Evolutionary conservation across 768 basidiomycete genomes (phyloP).

Genomic region (Ramaria rubella): DNA sequence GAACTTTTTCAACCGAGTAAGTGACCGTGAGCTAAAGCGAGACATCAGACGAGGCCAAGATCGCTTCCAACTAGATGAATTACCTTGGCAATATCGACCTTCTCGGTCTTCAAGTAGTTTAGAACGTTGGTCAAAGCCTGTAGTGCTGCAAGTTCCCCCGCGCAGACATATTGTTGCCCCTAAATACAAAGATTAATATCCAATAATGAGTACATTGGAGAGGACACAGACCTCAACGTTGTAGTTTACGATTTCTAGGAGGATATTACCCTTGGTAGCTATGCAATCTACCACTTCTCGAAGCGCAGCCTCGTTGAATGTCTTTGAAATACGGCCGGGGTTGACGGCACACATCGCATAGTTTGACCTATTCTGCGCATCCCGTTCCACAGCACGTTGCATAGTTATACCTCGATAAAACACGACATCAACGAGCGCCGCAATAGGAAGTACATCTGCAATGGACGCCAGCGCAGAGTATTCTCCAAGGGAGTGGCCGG

Average conservation of each 20-base stretch:
- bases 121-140: slow-evolving; percentile 94
- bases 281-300: slow-evolving; percentile 95
- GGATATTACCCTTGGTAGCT: slow-evolving; percentile 61
- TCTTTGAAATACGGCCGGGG: slow-evolving; percentile 87
- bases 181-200: slow-evolving; percentile 27
- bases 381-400: slow-evolving; percentile 98
- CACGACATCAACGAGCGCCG: slow-evolving; percentile 93
- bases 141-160: slow-evolving; percentile 89
- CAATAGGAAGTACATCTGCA: slow-evolving; percentile 92
- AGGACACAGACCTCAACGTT: slow-evolving; percentile 64
- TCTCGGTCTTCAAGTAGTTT: slow-evolving; percentile 94
- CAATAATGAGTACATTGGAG: background rate
- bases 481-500: slow-evolving; percentile 97
- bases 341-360: slow-evolving; percentile 99
- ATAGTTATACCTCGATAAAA: slow-evolving; percentile 99
- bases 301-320: slow-evolving; percentile 93
- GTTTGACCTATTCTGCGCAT: slow-evolving; percentile 85
- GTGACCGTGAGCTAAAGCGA: slow-evolving; percentile 69
- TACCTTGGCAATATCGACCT: slow-evolving; percentile 87
- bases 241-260: slow-evolving; percentile 98
- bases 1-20: slow-evolving; percentile 86
- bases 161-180: slow-evolving; percentile 99
- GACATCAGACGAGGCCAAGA: background rate
- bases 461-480: slow-evolving; percentile 98
- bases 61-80: background rate